Evolutionary conservation across 2,329 filamentous ascomycete genomes (phyloP), one percentile per base, ranked within the genome.

Genomic region (Cordyceps javanica): DNA sequence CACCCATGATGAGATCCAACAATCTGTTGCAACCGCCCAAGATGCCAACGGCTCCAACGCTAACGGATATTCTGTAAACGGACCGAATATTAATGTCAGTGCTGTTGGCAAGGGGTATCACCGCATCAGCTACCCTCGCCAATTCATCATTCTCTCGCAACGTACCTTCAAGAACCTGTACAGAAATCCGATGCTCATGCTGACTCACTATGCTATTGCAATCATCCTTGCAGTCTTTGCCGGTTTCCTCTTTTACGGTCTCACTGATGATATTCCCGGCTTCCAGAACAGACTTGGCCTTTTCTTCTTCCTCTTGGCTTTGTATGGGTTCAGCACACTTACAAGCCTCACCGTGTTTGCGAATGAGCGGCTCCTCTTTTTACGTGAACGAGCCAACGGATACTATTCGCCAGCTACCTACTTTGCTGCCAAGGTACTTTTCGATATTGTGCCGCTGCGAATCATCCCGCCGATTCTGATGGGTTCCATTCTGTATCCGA

Each of bases 101-200:
- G 82, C 81, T 9, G 83, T 91, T 63, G 85, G 93, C 61, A 89
- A 85, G 68, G 89, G 90, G 19, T 97, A 95, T 72, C 83, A 85
- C 58, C 90, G 94, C 59, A 81, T 97, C 58, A 86, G 93, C 48
- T 86, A 92, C 63, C 66, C 82, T 9, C 81, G 87, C 44, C 94
- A 99, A 71, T 97, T 99, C 72, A 68, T 87, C 56, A 97, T 99
- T 64, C 78, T 99, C 13, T 96, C 93, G 0, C 82, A 86, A 66
- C 85, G 94, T 46, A 99, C 94, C 0, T 99, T 93, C 93, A 91
- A 89, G 68, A 99, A 99, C 68, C 80, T 99, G 7, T 97, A 99
- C 76, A 87, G 94, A 58, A 97, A 99, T 70, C 94, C 94, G 1
- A 92, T 97, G 83, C 78, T 99, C 60, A 99, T 99, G 94, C 82